Conservation (phyloP, 306 rosid genomes). For the Malus sylvestris region DNA sequence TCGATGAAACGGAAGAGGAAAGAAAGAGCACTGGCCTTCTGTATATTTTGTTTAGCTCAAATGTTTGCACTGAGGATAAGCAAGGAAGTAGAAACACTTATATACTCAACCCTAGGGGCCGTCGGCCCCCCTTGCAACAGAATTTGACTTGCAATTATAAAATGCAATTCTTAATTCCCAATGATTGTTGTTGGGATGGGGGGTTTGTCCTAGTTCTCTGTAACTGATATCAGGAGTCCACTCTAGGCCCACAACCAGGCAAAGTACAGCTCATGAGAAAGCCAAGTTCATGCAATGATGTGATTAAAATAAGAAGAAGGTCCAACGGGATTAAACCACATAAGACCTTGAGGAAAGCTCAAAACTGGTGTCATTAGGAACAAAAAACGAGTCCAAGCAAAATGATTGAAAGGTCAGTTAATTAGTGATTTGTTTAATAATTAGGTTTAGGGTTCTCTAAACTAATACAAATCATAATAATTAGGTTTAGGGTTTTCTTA, state of each 20-base stretch:
- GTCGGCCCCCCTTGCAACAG: constrained; percentile 5
- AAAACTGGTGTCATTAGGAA: neutral
- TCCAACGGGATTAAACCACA: constrained; percentile 21
- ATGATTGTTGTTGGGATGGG: constrained; percentile 29
- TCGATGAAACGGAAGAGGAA: neutral
- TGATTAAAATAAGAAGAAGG: constrained; percentile 26
- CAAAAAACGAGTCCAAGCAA: constrained; percentile 20
- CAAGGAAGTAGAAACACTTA: constrained; percentile 15
- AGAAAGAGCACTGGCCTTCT: neutral
- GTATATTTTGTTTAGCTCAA: constrained; percentile 9
- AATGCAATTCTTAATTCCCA: constrained; percentile 24
- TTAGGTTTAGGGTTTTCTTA: too few species aligned
- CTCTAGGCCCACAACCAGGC: constrained; percentile 31
- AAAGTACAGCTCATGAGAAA: constrained; percentile 51
- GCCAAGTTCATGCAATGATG: constrained; percentile 36
- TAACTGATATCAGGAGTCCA: constrained; percentile 58
- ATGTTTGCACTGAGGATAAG: constrained; percentile 22
- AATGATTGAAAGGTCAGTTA: constrained; percentile 36
- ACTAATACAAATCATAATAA: too few species aligned
- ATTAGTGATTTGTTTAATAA: constrained; percentile 12
- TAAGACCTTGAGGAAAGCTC: constrained; percentile 6
- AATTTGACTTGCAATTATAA: constrained; percentile 42
- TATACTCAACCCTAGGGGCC: constrained; percentile 18
- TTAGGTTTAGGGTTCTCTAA: constrained; percentile 1
- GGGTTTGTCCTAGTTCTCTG: constrained; percentile 45